Base-by-base conservation (phyloP, 768 basidiomycete species). In the Terana coerulea region DNA sequence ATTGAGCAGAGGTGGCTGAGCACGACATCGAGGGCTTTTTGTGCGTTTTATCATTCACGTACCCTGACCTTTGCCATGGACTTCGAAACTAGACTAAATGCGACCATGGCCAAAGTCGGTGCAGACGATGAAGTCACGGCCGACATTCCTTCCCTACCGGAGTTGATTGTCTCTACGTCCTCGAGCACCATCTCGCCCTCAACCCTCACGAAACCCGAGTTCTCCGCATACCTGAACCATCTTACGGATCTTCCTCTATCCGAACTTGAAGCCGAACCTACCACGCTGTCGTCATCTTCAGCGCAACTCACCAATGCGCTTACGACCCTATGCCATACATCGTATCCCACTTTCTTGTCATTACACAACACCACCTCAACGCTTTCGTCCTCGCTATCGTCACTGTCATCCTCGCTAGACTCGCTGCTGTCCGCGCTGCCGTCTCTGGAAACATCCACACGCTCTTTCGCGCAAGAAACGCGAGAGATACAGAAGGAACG, bases 311-410 rank as follows among this genome's bases (percentile, higher is more conserved):
- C 91, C 6, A 86, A 90, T 39, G 94, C 92, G 49, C 75, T 97
- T 55, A 94, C 90, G 9, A 87, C 88, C 35, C 78, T 98, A 12
- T 95, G 93, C 49, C 88, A 91, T 54, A 85, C 91, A 3, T 93
- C 93, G 21, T 94, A 97, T 67, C 83, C 88, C 25, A 93, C 92
- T 0, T 95, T 97, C 66, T 79, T 95, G 56, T 86, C 88, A n/a
- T 77, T 95, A 10, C 92, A 95, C 65, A 68, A 77, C 41, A 87
- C 88, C 15, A 90, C 91, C 3, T 80, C 81, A 42, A 81, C 86
- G 0, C 78, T 97, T 50, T 74, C 81, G 1, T 68, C 74, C 3
- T 89, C 93, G 1, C 78, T 98, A 54, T 75, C 79, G 0, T 83
- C 86, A 4, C 78, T 98, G 47, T 84, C 88, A 1, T 66, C 76